phyloP scores from a whole-genome alignment of 2,329 filamentous ascomycete genomes.

The Ophiostoma pallidulum region DNA sequence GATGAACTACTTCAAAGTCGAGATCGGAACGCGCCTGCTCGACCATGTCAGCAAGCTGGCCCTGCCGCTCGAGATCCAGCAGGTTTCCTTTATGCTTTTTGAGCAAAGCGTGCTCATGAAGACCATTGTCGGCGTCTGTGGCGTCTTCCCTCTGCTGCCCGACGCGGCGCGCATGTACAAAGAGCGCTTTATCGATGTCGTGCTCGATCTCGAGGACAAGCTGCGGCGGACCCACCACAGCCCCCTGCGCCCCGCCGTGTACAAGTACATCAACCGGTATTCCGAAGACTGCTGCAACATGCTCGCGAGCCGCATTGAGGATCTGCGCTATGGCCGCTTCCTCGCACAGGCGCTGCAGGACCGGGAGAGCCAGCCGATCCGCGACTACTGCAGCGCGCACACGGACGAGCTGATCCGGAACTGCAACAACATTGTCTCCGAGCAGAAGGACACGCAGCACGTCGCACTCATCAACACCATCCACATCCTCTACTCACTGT shows the following conservation, averaged over 20 bases:
- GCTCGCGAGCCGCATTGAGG: slow-evolving; percentile 68
- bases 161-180: slow-evolving; percentile 85
- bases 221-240: slow-evolving; percentile 81
- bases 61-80: slow-evolving; percentile 68
- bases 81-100: slow-evolving; percentile 87
- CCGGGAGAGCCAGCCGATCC: slow-evolving; percentile 61
- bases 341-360: slow-evolving; percentile 79
- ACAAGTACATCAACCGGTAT: slow-evolving; percentile 90
- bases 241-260: slow-evolving; percentile 81
- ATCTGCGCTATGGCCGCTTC: slow-evolving; percentile 82
- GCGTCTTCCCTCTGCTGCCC: slow-evolving; percentile 94
- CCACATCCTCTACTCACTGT: slow-evolving; percentile 73
- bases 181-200: slow-evolving; percentile 77
- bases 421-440: slow-evolving; percentile 52
- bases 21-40: slow-evolving; percentile 86
- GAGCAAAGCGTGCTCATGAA: slow-evolving; percentile 92
- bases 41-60: slow-evolving; percentile 91
- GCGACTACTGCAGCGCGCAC: slow-evolving; percentile 65
- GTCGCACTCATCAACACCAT: slow-evolving; percentile 76
- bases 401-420: slow-evolving; percentile 61
- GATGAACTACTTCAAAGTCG: slow-evolving; percentile 98
- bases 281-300: slow-evolving; percentile 78
- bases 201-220: slow-evolving; percentile 79
- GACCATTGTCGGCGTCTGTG: slow-evolving; percentile 87
- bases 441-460: slow-evolving; percentile 59